phyloP scores from a whole-genome alignment of 2,329 filamentous ascomycete species.

The Trichoderma endophyticum region DNA sequence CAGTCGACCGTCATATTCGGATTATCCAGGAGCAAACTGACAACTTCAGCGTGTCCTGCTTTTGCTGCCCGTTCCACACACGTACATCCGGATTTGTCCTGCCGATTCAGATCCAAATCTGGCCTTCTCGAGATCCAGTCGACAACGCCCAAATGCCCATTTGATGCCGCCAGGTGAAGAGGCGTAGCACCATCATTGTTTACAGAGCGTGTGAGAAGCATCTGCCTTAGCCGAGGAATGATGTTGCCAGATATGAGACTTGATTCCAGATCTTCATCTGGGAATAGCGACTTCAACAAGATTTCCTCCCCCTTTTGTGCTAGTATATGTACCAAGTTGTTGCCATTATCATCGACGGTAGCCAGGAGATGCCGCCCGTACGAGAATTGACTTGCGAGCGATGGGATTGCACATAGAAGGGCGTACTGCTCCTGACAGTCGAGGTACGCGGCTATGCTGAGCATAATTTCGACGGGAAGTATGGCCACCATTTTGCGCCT shows the following conservation, averaged over 20 bases:
- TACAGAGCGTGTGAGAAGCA: not conserved
- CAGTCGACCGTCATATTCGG: not conserved
- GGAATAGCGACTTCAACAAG: not conserved
- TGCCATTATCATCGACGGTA: not conserved
- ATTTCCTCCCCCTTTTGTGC: not conserved
- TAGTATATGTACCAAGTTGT: conserved; percentile 7
- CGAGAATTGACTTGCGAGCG: not conserved
- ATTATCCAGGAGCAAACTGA: not conserved
- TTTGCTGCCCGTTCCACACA: not conserved
- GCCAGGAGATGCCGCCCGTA: not conserved
- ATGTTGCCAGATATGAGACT: no score
- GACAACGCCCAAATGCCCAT: not conserved
- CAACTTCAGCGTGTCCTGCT: not conserved
- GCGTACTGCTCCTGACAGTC: not conserved
- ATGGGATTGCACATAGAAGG: not conserved
- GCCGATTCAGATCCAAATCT: not conserved
- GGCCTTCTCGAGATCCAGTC: not conserved
- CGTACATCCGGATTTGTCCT: not conserved
- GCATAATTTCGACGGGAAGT: not conserved
- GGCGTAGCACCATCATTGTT: conserved; percentile 2
- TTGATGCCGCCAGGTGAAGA: not conserved
- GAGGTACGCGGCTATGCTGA: not conserved
- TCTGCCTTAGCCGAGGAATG: not conserved
- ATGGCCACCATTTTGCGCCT: not conserved
- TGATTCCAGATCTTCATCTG: not conserved